Evolutionary conservation across 2,329 filamentous ascomycete genomes (phyloP).

Genomic region (Trichoderma semiorbis): DNA sequence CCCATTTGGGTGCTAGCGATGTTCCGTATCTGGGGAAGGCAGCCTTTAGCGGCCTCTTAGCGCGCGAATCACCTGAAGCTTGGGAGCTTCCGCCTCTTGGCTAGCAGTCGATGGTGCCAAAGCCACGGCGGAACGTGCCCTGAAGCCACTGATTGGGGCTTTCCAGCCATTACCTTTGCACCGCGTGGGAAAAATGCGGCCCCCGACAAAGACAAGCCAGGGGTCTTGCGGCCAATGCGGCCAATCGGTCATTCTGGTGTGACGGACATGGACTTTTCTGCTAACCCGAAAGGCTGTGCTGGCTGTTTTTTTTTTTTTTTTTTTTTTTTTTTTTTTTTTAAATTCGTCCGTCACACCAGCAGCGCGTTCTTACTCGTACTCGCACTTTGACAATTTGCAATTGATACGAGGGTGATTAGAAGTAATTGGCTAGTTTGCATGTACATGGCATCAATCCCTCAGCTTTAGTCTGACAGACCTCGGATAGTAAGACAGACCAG

Average conservation of each 20-base stretch:
- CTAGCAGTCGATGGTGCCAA: not conserved
- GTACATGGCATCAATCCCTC: not conserved
- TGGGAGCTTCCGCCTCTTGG: not conserved
- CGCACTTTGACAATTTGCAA: not conserved
- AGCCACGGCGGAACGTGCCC: not conserved
- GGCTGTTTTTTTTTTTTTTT: not conserved
- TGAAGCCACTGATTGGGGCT: not conserved
- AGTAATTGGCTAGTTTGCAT: not conserved
- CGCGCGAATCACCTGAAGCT: not conserved
- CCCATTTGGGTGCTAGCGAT: not conserved
- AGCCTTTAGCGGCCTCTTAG: not conserved
- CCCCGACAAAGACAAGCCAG: not conserved
- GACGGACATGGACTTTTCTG: not conserved
- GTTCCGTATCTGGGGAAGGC: not conserved
- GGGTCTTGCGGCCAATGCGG: conserved; percentile 10
- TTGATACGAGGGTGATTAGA: not conserved
- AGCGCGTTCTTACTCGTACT: conserved; percentile 14
- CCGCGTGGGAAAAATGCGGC: not conserved
- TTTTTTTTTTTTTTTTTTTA: too few species aligned
- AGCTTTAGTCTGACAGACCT: not conserved
- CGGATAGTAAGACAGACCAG: not conserved
- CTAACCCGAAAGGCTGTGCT: not conserved
- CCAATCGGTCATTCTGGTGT: not conserved
- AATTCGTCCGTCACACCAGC: not conserved
- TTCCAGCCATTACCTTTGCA: not conserved